A percentile compares a stretch with the other conserved stretches of the same genome.
Evolutionary conservation across 495 filamentous ascomycete genomes (phyloP).

Genomic region (Tetracladium marchalianum): DNA sequence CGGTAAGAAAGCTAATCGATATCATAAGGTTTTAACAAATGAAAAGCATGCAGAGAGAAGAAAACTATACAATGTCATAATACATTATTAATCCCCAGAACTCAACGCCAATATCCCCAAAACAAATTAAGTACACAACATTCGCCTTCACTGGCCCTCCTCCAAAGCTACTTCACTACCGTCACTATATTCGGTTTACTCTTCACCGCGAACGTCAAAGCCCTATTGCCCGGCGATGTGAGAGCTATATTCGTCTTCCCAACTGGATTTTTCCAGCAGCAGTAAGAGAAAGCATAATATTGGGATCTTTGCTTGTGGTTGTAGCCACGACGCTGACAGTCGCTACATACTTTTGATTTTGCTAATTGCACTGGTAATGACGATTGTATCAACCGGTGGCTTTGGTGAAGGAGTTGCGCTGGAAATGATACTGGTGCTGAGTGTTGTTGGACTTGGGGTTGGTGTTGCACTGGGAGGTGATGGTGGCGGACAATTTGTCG

Average conservation of each 20-base stretch:
- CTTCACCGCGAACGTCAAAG: neutral
- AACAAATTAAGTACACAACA: too few relatives aligned
- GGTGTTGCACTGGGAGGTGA: neutral
- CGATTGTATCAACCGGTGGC: neutral
- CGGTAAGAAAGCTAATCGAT: too few relatives aligned
- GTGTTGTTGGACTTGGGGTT: neutral
- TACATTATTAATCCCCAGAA: too few relatives aligned
- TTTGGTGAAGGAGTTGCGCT: neutral
- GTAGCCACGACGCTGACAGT: neutral
- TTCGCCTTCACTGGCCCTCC: neutral
- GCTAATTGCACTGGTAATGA: neutral
- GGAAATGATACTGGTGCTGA: constrained; percentile 2
- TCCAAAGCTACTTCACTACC: neutral
- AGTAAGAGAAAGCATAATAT: neutral
- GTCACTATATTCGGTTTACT: neutral
- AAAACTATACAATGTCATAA: too few relatives aligned
- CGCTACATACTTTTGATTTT: neutral
- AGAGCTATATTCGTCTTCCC: neutral
- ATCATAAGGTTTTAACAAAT: too few relatives aligned
- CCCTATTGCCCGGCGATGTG: neutral
- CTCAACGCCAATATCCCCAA: too few relatives aligned
- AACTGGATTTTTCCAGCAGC: neutral
- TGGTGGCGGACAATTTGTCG: neutral
- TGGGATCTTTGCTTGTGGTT: neutral
- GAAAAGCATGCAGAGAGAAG: too few relatives aligned